These are phyloP conservation scores for Alternaria sp. DNA, from an alignment of 2,329 filamentous ascomycete genomes.

Conservation along the genomic window DNA sequence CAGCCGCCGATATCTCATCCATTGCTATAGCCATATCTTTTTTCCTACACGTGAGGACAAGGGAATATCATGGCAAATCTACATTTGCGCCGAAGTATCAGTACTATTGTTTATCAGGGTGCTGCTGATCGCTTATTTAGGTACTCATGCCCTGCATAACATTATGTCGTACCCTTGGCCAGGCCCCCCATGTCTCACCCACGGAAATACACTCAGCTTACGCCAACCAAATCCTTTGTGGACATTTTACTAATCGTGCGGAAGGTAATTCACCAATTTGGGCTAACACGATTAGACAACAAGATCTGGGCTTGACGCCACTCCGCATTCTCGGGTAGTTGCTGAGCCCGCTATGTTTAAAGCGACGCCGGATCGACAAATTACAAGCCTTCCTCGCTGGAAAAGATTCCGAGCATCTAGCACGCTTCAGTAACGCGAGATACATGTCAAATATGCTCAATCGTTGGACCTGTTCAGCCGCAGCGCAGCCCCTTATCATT, in stretches of 20 bases:
- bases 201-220: not conserved
- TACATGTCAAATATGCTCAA: no score
- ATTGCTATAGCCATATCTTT: not conserved
- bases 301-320: not conserved
- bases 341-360: no score
- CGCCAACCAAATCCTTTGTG: not conserved
- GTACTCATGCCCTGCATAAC: conserved; percentile 8
- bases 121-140: conserved; percentile 11
- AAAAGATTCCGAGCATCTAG: no score
- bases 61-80: not conserved
- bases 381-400: no score
- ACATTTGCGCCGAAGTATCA: no score
- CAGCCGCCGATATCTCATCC: no score
- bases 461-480: no score
- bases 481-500: no score
- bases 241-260: not conserved
- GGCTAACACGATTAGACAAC: not conserved
- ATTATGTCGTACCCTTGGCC: not conserved
- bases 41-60: not conserved
- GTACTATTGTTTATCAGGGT: conserved; percentile 5
- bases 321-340: no score
- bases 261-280: not conserved
- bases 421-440: no score
- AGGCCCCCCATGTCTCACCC: not conserved
- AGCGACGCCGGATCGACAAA: fast-evolving